Evolutionary conservation across 148 eudicot species (phyloP).

Genomic region (Gaultheria prostrata): DNA sequence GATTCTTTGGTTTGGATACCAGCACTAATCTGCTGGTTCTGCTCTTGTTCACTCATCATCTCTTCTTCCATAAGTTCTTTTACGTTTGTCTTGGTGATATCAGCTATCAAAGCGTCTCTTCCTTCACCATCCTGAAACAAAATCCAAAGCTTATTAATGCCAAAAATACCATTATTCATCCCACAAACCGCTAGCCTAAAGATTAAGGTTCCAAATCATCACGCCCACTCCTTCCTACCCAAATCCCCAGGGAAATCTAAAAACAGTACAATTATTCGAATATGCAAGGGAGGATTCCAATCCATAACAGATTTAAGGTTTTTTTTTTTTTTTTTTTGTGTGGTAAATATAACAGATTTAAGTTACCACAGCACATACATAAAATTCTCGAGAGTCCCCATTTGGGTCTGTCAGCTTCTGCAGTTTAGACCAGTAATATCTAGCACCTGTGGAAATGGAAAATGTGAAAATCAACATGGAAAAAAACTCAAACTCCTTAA

Average conservation of each 20-base stretch:
- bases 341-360: neutral
- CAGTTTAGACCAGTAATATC: constrained; percentile 35
- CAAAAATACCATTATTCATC: neutral
- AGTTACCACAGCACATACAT: constrained; percentile 34
- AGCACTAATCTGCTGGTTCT: constrained; percentile 24
- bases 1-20: constrained; percentile 25
- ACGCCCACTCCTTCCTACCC: constrained; percentile 24
- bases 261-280: neutral
- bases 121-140: constrained; percentile 48
- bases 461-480: constrained; percentile 2
- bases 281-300: constrained; percentile 6
- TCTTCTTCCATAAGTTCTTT: constrained; percentile 94
- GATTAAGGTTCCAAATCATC: constrained; percentile 12
- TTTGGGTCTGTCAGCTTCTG: constrained; percentile 28
- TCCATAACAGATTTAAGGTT: neutral
- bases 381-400: constrained; percentile 25
- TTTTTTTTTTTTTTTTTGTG: too few species aligned
- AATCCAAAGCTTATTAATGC: constrained; percentile 23
- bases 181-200: neutral
- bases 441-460: constrained; percentile 38
- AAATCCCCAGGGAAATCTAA: neutral
- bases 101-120: constrained; percentile 32
- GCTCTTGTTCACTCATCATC: constrained; percentile 59
- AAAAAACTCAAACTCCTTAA: constrained; percentile 28
- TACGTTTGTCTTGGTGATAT: constrained; percentile 59